Conservation (phyloP, 2,329 filamentous ascomycete genomes). For the Arthrobotrys musiformis region DNA sequence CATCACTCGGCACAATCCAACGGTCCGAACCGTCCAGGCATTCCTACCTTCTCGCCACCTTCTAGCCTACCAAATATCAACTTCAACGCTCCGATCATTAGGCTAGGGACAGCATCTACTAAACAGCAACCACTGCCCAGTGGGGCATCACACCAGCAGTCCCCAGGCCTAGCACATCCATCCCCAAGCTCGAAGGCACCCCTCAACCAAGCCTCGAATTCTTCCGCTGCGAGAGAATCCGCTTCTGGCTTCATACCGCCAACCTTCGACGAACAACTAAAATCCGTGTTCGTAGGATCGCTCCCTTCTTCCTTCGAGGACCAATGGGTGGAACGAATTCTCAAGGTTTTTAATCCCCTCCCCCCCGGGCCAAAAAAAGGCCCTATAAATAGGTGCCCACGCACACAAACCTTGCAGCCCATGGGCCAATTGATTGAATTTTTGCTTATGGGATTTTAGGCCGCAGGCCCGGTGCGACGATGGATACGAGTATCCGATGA, state of each 20-base stretch:
- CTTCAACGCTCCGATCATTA: constrained; percentile 95
- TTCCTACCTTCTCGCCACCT: constrained; percentile 87
- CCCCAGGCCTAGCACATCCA: constrained; percentile 6
- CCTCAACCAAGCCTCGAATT: constrained; percentile 7
- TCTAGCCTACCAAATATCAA: constrained; percentile 97
- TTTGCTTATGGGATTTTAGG: constrained; percentile 36
- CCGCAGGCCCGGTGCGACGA: constrained; percentile 72
- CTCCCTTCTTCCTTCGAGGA: constrained; percentile 81
- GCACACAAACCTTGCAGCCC: too few species aligned
- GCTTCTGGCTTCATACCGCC: constrained; percentile 71
- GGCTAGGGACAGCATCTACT: constrained; percentile 81
- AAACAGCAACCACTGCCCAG: constrained; percentile 66
- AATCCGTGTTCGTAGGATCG: constrained; percentile 88
- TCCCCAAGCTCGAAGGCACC: constrained; percentile 22
- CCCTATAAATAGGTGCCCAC: too few species aligned
- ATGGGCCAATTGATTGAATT: neutral
- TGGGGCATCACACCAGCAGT: constrained; percentile 24
- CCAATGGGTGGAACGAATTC: constrained; percentile 79
- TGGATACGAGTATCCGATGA: constrained; percentile 84
- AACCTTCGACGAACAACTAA: constrained; percentile 87
- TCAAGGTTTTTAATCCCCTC: constrained; percentile 63
- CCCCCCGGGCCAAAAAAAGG: too few species aligned
- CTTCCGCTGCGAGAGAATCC: constrained; percentile 35
- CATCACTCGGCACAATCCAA: constrained; percentile 78
- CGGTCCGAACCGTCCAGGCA: constrained; percentile 74